Evolutionary conservation across 805 yeast species (phyloP).

Genomic region (Yarrowia hollandica): DNA sequence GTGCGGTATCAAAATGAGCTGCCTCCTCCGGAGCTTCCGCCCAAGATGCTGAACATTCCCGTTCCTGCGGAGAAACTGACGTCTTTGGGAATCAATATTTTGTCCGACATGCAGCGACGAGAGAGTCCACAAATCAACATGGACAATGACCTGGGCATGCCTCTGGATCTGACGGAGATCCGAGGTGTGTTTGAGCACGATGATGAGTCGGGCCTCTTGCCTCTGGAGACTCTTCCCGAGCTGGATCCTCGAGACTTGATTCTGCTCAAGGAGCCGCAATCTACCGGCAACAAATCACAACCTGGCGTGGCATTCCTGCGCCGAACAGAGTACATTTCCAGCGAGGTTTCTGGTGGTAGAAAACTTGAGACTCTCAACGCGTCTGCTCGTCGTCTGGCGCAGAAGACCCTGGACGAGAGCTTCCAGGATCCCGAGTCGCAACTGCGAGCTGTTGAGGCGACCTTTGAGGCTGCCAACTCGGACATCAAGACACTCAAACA

Average conservation of each 20-base stretch:
- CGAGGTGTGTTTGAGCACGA: constrained; percentile 67
- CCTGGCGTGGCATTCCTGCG: constrained; percentile 73
- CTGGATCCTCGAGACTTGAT: constrained; percentile 78
- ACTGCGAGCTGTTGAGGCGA: constrained; percentile 68
- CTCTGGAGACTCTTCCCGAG: constrained; percentile 45
- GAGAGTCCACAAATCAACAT: constrained; percentile 48
- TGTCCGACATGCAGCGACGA: constrained; percentile 72
- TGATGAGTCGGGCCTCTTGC: constrained; percentile 45
- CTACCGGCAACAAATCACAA: constrained; percentile 35
- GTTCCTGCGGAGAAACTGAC: constrained; percentile 49
- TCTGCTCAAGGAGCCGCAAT: constrained; percentile 75
- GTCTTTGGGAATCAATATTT: constrained; percentile 49
- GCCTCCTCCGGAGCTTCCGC: constrained; percentile 93
- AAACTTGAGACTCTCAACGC: constrained; percentile 36
- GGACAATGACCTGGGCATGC: constrained; percentile 65
- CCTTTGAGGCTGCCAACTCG: constrained; percentile 63
- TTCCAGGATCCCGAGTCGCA: constrained; percentile 61
- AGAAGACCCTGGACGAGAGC: constrained; percentile 37
- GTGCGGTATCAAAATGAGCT: constrained; percentile 80
- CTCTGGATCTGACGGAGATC: constrained; percentile 64
- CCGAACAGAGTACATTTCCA: constrained; percentile 87
- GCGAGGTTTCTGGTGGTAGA: constrained; percentile 10
- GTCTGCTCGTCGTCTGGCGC: constrained; percentile 34
- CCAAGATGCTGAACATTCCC: constrained; percentile 67
- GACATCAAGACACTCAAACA: constrained; percentile 57